A percentile compares a stretch with the other conserved stretches of the same genome.
These are phyloP conservation scores for Hydnomerulius pinastri DNA, from an alignment of 768 basidiomycete species.

Conservation along the genomic window DNA sequence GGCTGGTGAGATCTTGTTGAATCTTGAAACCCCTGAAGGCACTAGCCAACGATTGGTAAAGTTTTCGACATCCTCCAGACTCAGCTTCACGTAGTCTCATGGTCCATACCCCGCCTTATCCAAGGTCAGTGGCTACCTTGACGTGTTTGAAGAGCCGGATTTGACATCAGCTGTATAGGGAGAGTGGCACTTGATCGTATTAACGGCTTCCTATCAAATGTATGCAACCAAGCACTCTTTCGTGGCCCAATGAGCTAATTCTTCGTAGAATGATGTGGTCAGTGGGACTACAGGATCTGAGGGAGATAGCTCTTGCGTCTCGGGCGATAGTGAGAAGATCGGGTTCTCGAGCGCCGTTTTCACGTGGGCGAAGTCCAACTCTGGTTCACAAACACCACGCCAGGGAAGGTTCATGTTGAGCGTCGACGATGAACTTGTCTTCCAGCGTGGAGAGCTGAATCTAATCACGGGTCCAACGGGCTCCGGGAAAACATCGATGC, in stretches of 20 bases:
- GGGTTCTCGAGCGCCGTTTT: conserved; percentile 9
- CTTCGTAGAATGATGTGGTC: conserved; percentile 2
- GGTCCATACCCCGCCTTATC: conserved; percentile 3
- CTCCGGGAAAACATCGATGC: conserved; percentile 62
- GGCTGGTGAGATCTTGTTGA: conserved; percentile 1
- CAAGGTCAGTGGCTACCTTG: conserved; percentile 23
- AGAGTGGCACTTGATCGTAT: conserved; percentile 13
- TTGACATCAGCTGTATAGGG: conserved; percentile 13
- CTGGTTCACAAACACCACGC: neutral
- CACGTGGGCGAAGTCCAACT: conserved; percentile 6
- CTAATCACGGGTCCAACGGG: conserved; percentile 60
- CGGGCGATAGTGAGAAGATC: neutral
- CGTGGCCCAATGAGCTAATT: neutral
- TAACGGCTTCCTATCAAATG: conserved; percentile 5
- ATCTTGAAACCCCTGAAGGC: neutral
- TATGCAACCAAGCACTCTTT: neutral
- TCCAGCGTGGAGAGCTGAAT: conserved; percentile 53
- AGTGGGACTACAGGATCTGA: neutral
- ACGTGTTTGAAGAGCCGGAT: conserved; percentile 14
- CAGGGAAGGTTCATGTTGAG: conserved; percentile 48
- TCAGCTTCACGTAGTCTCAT: neutral
- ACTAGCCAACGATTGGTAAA: neutral
- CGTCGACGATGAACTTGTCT: conserved; percentile 54
- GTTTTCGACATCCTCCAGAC: conserved; percentile 3
- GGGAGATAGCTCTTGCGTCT: neutral